Evolutionary conservation across 495 filamentous ascomycete species (phyloP).

Genomic region (Symbiotaphrina buchneri): DNA sequence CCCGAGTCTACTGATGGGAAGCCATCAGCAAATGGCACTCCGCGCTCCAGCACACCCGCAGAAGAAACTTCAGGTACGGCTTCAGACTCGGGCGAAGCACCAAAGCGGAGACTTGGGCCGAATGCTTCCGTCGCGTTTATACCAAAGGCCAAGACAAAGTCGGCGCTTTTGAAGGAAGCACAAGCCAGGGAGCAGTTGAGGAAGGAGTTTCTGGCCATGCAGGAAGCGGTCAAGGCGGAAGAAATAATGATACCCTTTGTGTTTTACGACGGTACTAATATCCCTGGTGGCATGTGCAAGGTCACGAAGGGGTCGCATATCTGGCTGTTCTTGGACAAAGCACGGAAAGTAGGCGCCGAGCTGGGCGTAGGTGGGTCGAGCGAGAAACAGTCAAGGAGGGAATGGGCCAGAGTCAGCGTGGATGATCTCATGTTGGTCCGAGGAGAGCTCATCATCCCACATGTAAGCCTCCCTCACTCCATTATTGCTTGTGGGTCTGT

Average conservation of each 20-base stretch:
- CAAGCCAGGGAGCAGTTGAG: conserved; percentile 61
- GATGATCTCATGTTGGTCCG: conserved; percentile 91
- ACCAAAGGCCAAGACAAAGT: conserved; percentile 72
- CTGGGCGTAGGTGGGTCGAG: conserved; percentile 41
- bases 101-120: conserved; percentile 30
- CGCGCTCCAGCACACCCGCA: conserved; percentile 9
- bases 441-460: conserved; percentile 81
- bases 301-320: conserved; percentile 84
- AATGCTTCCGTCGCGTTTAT: conserved; percentile 43
- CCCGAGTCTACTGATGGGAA: conserved; percentile 16
- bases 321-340: conserved; percentile 82
- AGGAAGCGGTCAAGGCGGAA: conserved; percentile 71
- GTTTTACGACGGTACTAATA: conserved; percentile 95
- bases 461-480: conserved; percentile 34
- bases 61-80: conserved; percentile 11
- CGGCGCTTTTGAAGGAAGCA: conserved; percentile 58
- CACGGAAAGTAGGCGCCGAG: conserved; percentile 72
- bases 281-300: conserved; percentile 56
- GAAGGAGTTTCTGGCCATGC: conserved; percentile 63
- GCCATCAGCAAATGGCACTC: conserved; percentile 4
- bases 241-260: conserved; percentile 89
- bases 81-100: conserved; percentile 18
- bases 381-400: conserved; percentile 36
- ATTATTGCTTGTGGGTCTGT: neutral
- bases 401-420: conserved; percentile 88